Evolutionary conservation across 2,329 filamentous ascomycete genomes (phyloP), one percentile per base, ranked within the genome.

Genomic region (Paramyrothecium roridum): DNA sequence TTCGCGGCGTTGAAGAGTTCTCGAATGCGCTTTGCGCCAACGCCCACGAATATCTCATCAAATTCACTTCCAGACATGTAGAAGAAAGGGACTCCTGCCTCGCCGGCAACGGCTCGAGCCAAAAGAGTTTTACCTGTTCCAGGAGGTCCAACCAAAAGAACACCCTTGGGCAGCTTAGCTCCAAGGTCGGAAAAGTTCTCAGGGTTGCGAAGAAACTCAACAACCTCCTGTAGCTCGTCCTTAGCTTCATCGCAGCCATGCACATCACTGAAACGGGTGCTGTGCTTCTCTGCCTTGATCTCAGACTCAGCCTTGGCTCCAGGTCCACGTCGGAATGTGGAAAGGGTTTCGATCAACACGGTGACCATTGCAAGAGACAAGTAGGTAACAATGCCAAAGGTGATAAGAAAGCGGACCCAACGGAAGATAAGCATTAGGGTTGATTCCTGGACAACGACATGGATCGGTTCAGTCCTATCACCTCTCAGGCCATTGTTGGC

Each of bases 31-130:
- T 99, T 96, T 48, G 92, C 92, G 68, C 93, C 92, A 53, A 99
- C 95, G 69, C 95, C 95, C 37, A 99, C 96, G 67, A 97, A 99
- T 52, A 99, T 89, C 74, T 99, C 95, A 67, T 99, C 95, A 69
- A 99, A 99, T 72, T 99, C 95, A 56, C 91, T 96, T 52, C 95
- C 95, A 67, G 95, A 99, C 93, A 99, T 98, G 82, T 97, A 99
- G 81, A 98, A 99, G 81, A 99, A 99, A 1, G 95, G 95, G 19
- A 99, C 95, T 54, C 93, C 95, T 53, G 95, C 93, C 77, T 99
- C 95, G 52, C 95, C 95, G 50, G 95, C 95, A 57, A 99, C 95
- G 54, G 95, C 96, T 66, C 95, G 88, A 59, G 95, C 95, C 58
- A 99, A 84, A 45, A 99, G 84, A 13, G 95, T 99, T 77, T 99